These are phyloP conservation scores for Osmozyma mogii DNA, from an alignment of 805 yeast genomes.

Conservation along the genomic window DNA sequence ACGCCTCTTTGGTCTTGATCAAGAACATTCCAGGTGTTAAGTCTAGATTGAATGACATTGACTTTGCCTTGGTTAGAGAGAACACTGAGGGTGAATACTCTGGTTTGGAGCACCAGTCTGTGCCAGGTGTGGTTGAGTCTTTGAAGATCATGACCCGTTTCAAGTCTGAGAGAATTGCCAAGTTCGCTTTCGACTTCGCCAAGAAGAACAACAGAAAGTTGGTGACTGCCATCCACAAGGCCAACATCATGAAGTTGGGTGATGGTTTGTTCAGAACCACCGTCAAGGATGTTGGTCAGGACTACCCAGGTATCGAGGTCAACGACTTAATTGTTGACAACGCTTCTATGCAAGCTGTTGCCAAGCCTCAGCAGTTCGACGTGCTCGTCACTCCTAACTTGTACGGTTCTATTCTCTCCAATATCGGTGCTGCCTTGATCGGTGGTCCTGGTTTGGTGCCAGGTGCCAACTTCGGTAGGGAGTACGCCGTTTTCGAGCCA, in stretches of 20 bases:
- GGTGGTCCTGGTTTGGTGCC: constrained; percentile 99
- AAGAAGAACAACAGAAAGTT: constrained; percentile 81
- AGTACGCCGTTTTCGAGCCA: constrained; percentile 96
- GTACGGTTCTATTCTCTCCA: constrained; percentile 95
- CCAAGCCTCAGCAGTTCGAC: constrained; percentile 96
- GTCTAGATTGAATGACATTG: constrained; percentile 81
- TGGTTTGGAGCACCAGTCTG: constrained; percentile 95
- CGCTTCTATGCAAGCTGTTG: constrained; percentile 99
- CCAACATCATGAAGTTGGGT: constrained; percentile 97
- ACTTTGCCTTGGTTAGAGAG: constrained; percentile 93
- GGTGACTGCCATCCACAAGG: constrained; percentile 97
- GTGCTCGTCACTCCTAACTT: constrained; percentile 96
- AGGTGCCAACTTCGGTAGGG: constrained; percentile 97
- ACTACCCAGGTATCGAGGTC: constrained; percentile 75
- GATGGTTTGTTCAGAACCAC: constrained; percentile 97
- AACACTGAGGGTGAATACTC: constrained; percentile 99
- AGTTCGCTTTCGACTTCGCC: constrained; percentile 95
- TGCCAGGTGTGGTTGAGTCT: constrained; percentile 96
- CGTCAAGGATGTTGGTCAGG: constrained; percentile 75
- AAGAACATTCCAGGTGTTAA: constrained; percentile 92
- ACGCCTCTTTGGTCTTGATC: constrained; percentile 90
- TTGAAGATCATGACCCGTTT: constrained; percentile 88
- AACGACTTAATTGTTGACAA: constrained; percentile 96
- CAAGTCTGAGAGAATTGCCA: constrained; percentile 95
- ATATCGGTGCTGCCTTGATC: constrained; percentile 94